Percentiles rank a stretch among this genome's conserved stretches.
phyloP scores from a whole-genome alignment of 2,329 filamentous ascomycete species.

The Colletotrichum destructivum region DNA sequence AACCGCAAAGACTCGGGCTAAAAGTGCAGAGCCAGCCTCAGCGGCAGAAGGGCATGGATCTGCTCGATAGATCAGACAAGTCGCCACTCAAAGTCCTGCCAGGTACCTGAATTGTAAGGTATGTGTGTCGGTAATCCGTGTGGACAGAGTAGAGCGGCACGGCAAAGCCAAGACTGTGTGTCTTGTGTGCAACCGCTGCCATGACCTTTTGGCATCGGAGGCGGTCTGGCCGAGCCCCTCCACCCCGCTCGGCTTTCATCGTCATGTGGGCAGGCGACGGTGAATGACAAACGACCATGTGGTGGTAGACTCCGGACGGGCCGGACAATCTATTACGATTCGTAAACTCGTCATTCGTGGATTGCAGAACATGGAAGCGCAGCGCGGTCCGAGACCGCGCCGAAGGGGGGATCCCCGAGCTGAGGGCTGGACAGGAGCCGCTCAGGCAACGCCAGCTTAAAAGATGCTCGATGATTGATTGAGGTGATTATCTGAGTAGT shows the following conservation, averaged over 20 bases:
- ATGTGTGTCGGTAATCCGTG: too few species aligned
- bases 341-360: constrained; percentile 42
- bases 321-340: constrained; percentile 40
- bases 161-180: neutral
- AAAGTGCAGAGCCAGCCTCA: neutral
- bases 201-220: neutral
- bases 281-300: constrained; percentile 21
- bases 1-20: constrained; percentile 1
- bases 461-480: neutral
- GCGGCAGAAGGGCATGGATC: constrained; percentile 19
- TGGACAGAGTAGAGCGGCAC: neutral
- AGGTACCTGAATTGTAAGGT: neutral
- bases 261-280: constrained; percentile 37
- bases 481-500: neutral
- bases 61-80: constrained; percentile 27
- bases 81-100: constrained; percentile 24
- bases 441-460: neutral
- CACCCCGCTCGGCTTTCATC: constrained; percentile 16
- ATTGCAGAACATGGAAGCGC: constrained; percentile 1
- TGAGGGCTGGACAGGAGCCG: constrained; percentile 1
- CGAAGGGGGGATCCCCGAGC: neutral
- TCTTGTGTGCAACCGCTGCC: neutral
- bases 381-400: constrained; percentile 22
- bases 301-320: constrained; percentile 16
- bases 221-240: constrained; percentile 36